Conservation (phyloP, 306 rosid genomes). For the Vigna nakashimae region DNA sequence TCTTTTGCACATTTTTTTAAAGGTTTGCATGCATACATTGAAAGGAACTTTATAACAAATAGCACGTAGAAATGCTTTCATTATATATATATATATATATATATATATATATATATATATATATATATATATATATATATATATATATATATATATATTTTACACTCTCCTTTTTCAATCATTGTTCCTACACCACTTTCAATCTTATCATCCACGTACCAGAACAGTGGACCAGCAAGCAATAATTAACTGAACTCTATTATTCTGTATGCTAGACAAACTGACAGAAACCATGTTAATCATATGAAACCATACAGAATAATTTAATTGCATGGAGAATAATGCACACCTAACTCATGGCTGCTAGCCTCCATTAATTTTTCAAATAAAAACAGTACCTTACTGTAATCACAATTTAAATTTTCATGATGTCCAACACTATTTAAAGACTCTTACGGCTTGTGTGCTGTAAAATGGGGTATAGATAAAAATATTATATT, state of each 20-base stretch:
- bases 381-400: neutral
- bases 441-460: too few species aligned
- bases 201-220: conserved; percentile 16
- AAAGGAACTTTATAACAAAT: neutral
- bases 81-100: too few species aligned
- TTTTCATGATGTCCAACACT: neutral
- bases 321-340: conserved; percentile 13
- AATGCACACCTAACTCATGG: neutral
- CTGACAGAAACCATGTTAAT: conserved; percentile 12
- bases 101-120: too few species aligned
- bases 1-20: neutral
- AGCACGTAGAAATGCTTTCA: neutral
- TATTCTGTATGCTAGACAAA: conserved; percentile 7
- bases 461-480: neutral
- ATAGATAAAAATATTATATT: neutral
- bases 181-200: conserved; percentile 13
- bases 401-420: conserved; percentile 7
- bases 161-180: neutral
- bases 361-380: neutral
- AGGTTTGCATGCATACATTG: conserved; percentile 25
- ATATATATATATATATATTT: neutral
- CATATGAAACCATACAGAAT: neutral
- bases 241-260: conserved; percentile 13
- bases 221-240: neutral
- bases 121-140: too few species aligned